These are phyloP conservation scores for Kuraishia capsulata DNA, from an alignment of 805 yeast species.

Conservation along the genomic window DNA sequence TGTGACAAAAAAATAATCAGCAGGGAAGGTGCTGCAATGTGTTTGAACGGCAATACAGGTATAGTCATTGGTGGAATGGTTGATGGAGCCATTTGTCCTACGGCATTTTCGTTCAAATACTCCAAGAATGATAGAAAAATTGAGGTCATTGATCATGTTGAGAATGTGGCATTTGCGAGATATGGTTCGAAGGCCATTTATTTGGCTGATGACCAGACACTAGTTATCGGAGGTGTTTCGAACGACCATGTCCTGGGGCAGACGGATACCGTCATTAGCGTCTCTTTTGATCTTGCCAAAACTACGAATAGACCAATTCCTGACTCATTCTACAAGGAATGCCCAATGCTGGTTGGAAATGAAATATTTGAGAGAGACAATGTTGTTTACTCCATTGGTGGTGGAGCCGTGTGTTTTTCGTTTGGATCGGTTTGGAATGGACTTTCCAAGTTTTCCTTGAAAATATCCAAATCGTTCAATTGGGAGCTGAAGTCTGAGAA, in stretches of 20 bases:
- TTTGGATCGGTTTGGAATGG: slow-evolving; percentile 56
- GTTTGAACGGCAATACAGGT: slow-evolving; percentile 25
- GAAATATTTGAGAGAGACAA: slow-evolving; percentile 17
- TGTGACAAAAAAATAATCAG: slow-evolving; percentile 4
- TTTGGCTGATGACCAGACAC: slow-evolving; percentile 21
- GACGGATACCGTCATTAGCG: slow-evolving; percentile 25
- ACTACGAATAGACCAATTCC: slow-evolving; percentile 21
- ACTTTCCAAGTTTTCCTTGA: too few relatives aligned
- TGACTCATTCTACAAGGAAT: slow-evolving; percentile 25
- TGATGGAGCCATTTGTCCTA: slow-evolving; percentile 8
- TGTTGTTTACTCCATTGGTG: slow-evolving; percentile 32
- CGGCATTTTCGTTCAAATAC: not conserved
- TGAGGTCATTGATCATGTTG: not conserved
- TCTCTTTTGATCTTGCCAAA: slow-evolving; percentile 13
- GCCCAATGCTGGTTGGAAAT: slow-evolving; percentile 48
- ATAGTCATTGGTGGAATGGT: slow-evolving; percentile 39
- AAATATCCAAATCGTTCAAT: not conserved
- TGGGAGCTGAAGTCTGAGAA: not conserved
- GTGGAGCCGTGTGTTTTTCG: slow-evolving; percentile 79
- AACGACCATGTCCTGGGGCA: slow-evolving; percentile 23
- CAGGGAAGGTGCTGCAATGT: slow-evolving; percentile 27
- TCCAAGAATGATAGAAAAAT: not conserved
- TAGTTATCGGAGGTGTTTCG: slow-evolving; percentile 54
- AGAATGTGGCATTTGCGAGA: slow-evolving; percentile 17
- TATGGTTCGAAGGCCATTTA: slow-evolving; percentile 37